Evolutionary conservation across 495 filamentous ascomycete genomes (phyloP).

Genomic region (Bombardia bombarda): DNA sequence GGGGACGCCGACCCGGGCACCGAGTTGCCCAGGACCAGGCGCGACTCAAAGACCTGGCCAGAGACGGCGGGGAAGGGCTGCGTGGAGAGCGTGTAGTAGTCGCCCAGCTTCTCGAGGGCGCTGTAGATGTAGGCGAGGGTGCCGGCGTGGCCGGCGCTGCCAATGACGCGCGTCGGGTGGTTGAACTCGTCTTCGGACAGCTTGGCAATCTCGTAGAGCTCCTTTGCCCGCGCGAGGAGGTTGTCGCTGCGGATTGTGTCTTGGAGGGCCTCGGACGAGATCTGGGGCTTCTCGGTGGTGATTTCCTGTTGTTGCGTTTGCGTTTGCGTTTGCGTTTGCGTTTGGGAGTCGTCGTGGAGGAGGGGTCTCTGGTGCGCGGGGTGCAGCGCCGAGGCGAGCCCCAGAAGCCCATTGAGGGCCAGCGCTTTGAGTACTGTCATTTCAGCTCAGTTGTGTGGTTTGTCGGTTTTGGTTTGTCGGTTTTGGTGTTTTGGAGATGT

Average conservation of each 20-base stretch:
- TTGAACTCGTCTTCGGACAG: constrained; percentile 45
- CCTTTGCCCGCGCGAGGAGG: constrained; percentile 45
- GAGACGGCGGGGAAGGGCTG: constrained; percentile 52
- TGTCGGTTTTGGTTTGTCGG: neutral
- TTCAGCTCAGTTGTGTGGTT: neutral
- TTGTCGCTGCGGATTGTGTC: constrained; percentile 42
- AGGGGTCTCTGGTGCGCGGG: constrained; percentile 7
- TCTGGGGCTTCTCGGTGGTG: constrained; percentile 21
- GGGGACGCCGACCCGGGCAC: constrained; percentile 43
- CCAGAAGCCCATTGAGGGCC: constrained; percentile 1
- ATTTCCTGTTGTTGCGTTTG: neutral
- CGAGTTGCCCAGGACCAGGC: constrained; percentile 45
- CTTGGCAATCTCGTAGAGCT: constrained; percentile 49
- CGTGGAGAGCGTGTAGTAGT: constrained; percentile 51
- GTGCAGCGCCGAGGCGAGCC: constrained; percentile 1
- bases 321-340: neutral
- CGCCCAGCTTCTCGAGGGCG: constrained; percentile 37
- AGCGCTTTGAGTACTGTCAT: constrained; percentile 7
- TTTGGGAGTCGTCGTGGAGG: too few species aligned
- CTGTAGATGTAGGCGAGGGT: constrained; percentile 55
- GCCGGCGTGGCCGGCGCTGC: constrained; percentile 48
- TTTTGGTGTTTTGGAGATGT: too few species aligned
- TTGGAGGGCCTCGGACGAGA: constrained; percentile 47
- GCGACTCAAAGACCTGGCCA: constrained; percentile 49
- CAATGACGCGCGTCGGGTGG: constrained; percentile 58